Evolutionary conservation across 108 stramenopile species (phyloP).

Genomic region (Heterococcus sp.): DNA sequence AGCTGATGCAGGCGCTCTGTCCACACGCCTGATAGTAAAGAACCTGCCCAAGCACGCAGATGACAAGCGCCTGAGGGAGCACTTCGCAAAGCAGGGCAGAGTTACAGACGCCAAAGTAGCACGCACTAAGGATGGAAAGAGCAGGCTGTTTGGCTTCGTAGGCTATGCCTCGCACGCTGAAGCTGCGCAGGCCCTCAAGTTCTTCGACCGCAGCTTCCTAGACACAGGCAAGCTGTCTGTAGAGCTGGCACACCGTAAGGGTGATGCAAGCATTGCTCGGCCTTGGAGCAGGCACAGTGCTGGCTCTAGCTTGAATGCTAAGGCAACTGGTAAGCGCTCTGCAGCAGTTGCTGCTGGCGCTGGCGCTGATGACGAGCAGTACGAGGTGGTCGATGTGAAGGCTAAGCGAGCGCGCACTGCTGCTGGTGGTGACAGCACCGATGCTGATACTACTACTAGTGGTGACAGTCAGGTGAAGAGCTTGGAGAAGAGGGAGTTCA

Average conservation of each 20-base stretch:
- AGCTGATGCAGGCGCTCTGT: no score
- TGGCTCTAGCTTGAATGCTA: not conserved
- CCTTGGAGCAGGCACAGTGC: constrained; percentile 50
- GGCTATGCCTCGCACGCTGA: constrained; percentile 52
- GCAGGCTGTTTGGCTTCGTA: constrained; percentile 60
- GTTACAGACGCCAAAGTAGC: constrained; percentile 61
- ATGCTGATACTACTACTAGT: no score
- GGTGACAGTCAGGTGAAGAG: not conserved
- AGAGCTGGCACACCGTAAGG: constrained; percentile 45
- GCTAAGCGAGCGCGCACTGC: no score
- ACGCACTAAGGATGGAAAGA: constrained; percentile 55
- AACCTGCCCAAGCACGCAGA: constrained; percentile 59
- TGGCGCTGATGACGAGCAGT: no score
- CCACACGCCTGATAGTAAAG: constrained; percentile 60
- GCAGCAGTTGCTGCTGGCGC: constrained; percentile 1
- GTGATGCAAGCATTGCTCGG: constrained; percentile 32
- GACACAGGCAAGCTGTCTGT: constrained; percentile 54
- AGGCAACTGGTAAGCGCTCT: no score
- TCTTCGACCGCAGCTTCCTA: constrained; percentile 60
- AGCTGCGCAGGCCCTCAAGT: constrained; percentile 51
- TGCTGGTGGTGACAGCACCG: not conserved
- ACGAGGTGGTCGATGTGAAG: not conserved
- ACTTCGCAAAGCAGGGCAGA: constrained; percentile 40
- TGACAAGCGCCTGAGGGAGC: constrained; percentile 51
- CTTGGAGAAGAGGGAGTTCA: constrained; percentile 56